Conservation (phyloP, 1,284 basidiomycete species). For the Ceratobasidium sp. region DNA sequence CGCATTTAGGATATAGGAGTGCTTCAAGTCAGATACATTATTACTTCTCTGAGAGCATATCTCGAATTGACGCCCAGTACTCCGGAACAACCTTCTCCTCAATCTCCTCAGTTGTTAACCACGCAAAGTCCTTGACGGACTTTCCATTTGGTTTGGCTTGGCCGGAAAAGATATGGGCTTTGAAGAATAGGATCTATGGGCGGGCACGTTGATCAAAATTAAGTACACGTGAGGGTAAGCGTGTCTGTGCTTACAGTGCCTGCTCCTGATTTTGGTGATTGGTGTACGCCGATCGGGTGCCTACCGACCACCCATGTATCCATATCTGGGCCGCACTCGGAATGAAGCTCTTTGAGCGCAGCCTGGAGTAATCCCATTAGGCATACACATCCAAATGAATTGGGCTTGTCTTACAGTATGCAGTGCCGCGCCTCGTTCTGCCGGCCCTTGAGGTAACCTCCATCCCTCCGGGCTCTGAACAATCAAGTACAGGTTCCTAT, state of each 20-base stretch:
- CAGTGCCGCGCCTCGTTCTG: constrained; percentile 71
- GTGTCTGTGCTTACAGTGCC: constrained; percentile 7
- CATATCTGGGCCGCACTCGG: constrained; percentile 77
- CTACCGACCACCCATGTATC: constrained; percentile 84
- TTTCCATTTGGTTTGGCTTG: constrained; percentile 65
- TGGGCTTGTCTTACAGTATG: constrained; percentile 65
- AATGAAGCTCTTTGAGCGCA: constrained; percentile 70
- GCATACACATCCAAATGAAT: constrained; percentile 5
- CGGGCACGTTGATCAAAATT: neutral
- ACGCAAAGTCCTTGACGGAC: constrained; percentile 78
- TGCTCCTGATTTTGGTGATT: constrained; percentile 53
- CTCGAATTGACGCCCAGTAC: constrained; percentile 82
- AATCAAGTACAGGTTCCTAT: constrained; percentile 88
- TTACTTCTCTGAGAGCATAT: constrained; percentile 80
- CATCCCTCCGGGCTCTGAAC: constrained; percentile 73
- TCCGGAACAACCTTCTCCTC: constrained; percentile 66
- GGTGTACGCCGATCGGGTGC: constrained; percentile 76
- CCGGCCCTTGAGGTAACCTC: constrained; percentile 81
- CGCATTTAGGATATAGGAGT: too few relatives aligned
- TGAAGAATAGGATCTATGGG: constrained; percentile 76
- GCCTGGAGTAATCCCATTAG: constrained; percentile 60
- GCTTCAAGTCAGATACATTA: neutral
- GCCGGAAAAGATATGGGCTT: constrained; percentile 83
- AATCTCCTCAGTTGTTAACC: constrained; percentile 91
- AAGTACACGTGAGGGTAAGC: neutral